Evolutionary conservation across 306 rosid species (phyloP).

Genomic region (Leucaena leucocephala): DNA sequence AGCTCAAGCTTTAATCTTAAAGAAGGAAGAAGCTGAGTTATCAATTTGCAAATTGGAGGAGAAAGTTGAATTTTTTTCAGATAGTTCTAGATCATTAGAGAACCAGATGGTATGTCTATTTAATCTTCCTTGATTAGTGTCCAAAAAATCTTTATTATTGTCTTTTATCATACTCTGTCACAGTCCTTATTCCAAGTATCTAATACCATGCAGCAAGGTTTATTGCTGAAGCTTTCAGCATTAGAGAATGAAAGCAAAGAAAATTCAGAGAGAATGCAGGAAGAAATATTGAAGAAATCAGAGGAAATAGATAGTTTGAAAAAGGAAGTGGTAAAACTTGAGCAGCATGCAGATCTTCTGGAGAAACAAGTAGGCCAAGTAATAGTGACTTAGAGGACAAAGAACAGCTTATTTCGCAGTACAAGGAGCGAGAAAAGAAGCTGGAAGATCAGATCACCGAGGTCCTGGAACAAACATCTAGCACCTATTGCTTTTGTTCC

Average conservation of each 20-base stretch:
- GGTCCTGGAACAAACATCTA: conserved; percentile 57
- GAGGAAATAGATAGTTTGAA: conserved; percentile 63
- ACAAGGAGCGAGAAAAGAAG: conserved; percentile 68
- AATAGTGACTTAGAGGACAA: conserved; percentile 59
- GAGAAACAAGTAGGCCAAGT: conserved; percentile 61
- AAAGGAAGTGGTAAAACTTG: conserved; percentile 57
- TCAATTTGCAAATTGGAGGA: conserved; percentile 68
- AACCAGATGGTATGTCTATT: conserved; percentile 60
- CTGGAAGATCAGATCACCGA: conserved; percentile 68
- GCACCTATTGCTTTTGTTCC: conserved; percentile 14
- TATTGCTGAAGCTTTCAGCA: conserved; percentile 67
- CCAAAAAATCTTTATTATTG: neutral
- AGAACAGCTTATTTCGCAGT: conserved; percentile 59
- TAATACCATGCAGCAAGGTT: conserved; percentile 65
- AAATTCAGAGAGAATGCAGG: conserved; percentile 57
- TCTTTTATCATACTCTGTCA: conserved; percentile 23
- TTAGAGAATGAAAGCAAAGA: conserved; percentile 68
- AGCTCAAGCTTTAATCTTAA: conserved; percentile 60
- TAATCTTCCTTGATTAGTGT: conserved; percentile 4
- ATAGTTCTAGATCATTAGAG: conserved; percentile 68
- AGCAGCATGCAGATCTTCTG: conserved; percentile 55
- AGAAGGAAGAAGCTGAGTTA: conserved; percentile 67
- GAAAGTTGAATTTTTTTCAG: conserved; percentile 54
- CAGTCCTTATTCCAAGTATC: conserved; percentile 37
- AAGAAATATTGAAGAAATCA: conserved; percentile 63